These are phyloP conservation scores for Akanthomyces muscarius DNA, from an alignment of 2,329 filamentous ascomycete genomes.

Conservation along the genomic window DNA sequence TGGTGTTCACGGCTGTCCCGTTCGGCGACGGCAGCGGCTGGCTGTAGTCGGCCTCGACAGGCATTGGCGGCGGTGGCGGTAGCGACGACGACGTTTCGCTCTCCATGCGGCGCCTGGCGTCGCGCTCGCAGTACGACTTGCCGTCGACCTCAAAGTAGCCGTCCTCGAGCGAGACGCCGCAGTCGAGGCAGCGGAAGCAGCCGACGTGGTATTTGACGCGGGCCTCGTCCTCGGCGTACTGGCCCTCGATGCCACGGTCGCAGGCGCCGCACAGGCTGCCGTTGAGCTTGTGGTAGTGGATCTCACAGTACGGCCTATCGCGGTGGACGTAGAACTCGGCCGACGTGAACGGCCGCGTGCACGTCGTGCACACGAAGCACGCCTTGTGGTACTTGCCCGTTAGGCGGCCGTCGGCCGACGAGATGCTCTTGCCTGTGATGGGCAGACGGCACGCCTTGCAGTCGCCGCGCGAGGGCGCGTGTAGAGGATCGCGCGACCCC, in stretches of 20 bases:
- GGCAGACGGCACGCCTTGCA: slow-evolving; percentile 77
- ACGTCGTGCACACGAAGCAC: slow-evolving; percentile 89
- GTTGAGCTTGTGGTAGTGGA: slow-evolving; percentile 90
- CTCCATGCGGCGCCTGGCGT: slow-evolving; percentile 62
- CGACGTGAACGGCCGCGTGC: slow-evolving; percentile 74
- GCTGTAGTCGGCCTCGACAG: slow-evolving; percentile 9
- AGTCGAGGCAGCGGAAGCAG: slow-evolving; percentile 83
- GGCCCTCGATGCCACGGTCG: slow-evolving; percentile 82
- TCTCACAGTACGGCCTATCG: slow-evolving; percentile 84
- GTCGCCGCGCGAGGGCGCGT: slow-evolving; percentile 57
- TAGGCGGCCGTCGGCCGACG: slow-evolving; percentile 85
- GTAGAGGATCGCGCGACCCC: slow-evolving; percentile 37
- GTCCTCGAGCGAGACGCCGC: slow-evolving; percentile 66
- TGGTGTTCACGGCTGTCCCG: not conserved
- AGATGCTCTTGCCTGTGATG: slow-evolving; percentile 89
- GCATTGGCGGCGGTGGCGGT: not conserved
- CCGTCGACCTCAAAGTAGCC: slow-evolving; percentile 91
- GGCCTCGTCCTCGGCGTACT: slow-evolving; percentile 81
- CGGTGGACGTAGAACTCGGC: slow-evolving; percentile 88
- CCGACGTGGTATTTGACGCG: slow-evolving; percentile 77
- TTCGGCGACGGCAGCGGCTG: not conserved
- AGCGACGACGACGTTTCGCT: slow-evolving; percentile 6
- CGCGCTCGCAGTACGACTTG: slow-evolving; percentile 77
- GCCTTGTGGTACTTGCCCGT: slow-evolving; percentile 92
- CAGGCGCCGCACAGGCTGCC: slow-evolving; percentile 80